Evolutionary conservation across 139 green algal species (phyloP).

Genomic region (Chlamydomonas asymmetrica): DNA sequence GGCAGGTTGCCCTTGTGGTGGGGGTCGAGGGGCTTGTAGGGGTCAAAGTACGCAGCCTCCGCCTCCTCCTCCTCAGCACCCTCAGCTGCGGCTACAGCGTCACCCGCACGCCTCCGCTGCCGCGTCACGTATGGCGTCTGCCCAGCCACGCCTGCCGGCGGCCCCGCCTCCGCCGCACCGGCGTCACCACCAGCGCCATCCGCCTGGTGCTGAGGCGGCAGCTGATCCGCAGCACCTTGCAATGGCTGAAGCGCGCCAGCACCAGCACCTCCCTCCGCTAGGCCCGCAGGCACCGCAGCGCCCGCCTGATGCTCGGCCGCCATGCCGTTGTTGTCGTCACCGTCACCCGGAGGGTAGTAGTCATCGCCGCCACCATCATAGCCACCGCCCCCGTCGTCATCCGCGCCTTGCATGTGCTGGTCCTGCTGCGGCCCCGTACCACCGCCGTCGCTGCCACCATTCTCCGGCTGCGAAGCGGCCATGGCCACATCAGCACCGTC

Average conservation of each 20-base stretch:
- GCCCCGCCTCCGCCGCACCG: too few species aligned
- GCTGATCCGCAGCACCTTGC: too few species aligned
- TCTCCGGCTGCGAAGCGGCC: not conserved
- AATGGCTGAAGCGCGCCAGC: too few species aligned
- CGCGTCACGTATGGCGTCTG: too few species aligned
- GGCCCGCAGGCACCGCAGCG: not conserved
- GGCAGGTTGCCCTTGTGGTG: constrained; percentile 42
- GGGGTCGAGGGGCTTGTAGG: constrained; percentile 75
- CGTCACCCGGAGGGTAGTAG: constrained; percentile 2
- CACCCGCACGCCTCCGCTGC: too few species aligned
- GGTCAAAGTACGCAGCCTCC: constrained; percentile 59
- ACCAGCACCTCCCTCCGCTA: not conserved
- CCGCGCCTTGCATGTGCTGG: not conserved
- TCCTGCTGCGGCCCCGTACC: not conserved
- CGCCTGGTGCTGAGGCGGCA: too few species aligned
- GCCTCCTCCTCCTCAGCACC: constrained; percentile 22
- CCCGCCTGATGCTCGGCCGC: not conserved
- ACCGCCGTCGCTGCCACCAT: too few species aligned
- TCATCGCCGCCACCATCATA: not conserved
- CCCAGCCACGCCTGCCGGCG: too few species aligned
- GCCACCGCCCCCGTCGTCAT: constrained; percentile 19
- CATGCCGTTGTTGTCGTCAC: constrained; percentile 16
- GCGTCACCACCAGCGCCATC: not conserved
- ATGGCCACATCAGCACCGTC: too few species aligned
- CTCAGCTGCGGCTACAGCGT: too few species aligned